Percentiles rank a stretch among this genome's conserved stretches.
Evolutionary conservation across 768 basidiomycete genomes (phyloP).

Genomic region (Lactarius akahatsu): DNA sequence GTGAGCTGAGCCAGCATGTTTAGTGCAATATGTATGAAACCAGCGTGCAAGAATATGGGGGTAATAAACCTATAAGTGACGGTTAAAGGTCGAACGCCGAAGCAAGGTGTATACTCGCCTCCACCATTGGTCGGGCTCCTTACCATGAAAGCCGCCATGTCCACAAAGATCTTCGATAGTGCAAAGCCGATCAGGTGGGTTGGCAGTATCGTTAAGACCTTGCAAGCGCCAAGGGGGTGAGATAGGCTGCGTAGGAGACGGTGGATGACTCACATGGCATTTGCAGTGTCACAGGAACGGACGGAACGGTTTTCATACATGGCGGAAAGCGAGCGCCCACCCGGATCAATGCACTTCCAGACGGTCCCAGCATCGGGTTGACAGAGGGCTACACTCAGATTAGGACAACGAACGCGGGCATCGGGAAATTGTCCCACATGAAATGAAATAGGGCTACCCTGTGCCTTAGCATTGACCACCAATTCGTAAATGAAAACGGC

Average conservation of each 20-base stretch:
- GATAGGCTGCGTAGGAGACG: conserved; percentile 7
- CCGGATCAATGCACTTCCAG: conserved; percentile 77
- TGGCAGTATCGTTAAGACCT: conserved; percentile 85
- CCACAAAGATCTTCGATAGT: conserved; percentile 82
- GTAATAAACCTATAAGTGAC: conserved; percentile 40
- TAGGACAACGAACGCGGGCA: neutral
- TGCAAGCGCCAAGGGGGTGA: conserved; percentile 1
- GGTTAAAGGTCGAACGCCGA: neutral
- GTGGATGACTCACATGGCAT: conserved; percentile 51
- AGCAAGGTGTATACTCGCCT: conserved; percentile 37
- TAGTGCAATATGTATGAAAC: conserved; percentile 86
- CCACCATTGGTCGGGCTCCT: conserved; percentile 56
- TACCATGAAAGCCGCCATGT: conserved; percentile 67
- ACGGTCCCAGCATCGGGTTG: conserved; percentile 91
- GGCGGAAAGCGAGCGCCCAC: conserved; percentile 91
- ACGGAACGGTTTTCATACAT: conserved; percentile 76
- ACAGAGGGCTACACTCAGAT: conserved; percentile 57
- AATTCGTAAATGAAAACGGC: conserved; percentile 83
- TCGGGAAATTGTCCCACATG: conserved; percentile 49
- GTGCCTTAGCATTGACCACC: conserved; percentile 67
- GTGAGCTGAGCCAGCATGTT: conserved; percentile 89
- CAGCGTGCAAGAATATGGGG: conserved; percentile 89
- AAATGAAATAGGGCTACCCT: conserved; percentile 83
- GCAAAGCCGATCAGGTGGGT: conserved; percentile 68
- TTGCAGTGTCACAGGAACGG: conserved; percentile 51